Evolutionary conservation across 495 filamentous ascomycete genomes (phyloP).

Genomic region (Viridothelium virens): DNA sequence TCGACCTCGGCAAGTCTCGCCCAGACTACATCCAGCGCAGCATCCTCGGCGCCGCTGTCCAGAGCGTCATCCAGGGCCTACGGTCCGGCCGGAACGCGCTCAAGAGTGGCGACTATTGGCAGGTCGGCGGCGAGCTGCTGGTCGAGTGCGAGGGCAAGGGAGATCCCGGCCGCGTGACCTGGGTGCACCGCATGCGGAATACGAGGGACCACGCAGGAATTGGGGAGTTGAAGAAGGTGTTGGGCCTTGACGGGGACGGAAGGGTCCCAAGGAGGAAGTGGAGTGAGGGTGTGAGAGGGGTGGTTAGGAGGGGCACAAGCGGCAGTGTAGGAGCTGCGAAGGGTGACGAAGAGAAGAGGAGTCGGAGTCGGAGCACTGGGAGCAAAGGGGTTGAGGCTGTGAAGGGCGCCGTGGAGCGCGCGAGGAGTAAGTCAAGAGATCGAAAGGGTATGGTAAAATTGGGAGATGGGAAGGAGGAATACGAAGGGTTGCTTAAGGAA

Average conservation of each 20-base stretch:
- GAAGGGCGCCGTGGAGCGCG: not conserved
- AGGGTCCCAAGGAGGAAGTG: not conserved
- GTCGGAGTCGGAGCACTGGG: not conserved
- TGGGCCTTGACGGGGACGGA: conserved; percentile 45
- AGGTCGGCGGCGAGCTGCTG: conserved; percentile 79
- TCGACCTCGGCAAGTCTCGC: conserved; percentile 48
- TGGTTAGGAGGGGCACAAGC: conserved; percentile 1
- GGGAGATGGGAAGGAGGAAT: conserved; percentile 6
- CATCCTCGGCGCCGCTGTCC: conserved; percentile 39
- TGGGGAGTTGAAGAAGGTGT: conserved; percentile 49
- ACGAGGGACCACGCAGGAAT: conserved; percentile 74
- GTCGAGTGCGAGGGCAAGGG: conserved; percentile 56
- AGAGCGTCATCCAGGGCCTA: conserved; percentile 50
- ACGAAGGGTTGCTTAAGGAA: not conserved
- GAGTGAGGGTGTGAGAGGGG: conserved; percentile 6
- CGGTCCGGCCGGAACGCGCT: conserved; percentile 47
- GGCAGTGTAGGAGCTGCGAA: not conserved
- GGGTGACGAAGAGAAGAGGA: not conserved
- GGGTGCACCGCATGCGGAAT: conserved; percentile 79
- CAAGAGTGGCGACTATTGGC: conserved; percentile 59
- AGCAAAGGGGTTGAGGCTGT: not conserved
- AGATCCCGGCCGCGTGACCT: conserved; percentile 40
- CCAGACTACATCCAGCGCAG: conserved; percentile 60
- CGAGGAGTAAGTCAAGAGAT: conserved; percentile 10
- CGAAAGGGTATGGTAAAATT: conserved; percentile 5